Evolutionary conservation across 257 asterid genomes (phyloP), one percentile per base, ranked within the genome.

Genomic region (Linaria vulgaris): DNA sequence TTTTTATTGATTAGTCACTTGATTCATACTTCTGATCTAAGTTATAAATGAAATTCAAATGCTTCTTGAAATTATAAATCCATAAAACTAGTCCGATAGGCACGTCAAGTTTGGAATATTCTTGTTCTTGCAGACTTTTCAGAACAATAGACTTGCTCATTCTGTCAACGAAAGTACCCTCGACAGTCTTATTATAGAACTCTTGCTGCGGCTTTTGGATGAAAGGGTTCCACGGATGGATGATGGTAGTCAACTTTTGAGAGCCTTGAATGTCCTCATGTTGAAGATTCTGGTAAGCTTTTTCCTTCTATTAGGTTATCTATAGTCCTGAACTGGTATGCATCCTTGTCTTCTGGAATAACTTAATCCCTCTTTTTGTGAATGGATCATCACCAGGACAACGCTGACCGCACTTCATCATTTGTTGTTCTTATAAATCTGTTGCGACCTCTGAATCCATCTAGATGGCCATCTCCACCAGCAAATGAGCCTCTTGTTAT

Each of bases 201-300:
- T 94, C 63, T 79, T 94, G 76, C 92, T 94, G 55, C 88, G 99
- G 99, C 99, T 94, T 72, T 84, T 94, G 83, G 99, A 94, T 71
- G 97, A 94, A 68, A 85, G 99, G 79, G 99, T 94, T 68, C 99
- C 95, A 0, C 82, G 74, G 72, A 90, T 94, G 99, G 99, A 94
- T 79, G 99, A 94, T 68, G 99, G 99, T 76, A 88, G 96, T 76
- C 99, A 94, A 74, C 97, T 94, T 70, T 69, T 90, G 80, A 85
- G 88, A 79, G 99, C 99, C 66, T 72, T 94, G 85, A 94, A 94
- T 78, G 97, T 94, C 75, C 76, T 94, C 77, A 90, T 94, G 99
- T 87, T 90, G 67, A 90, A 90, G 82, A 94, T 94, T 66, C 75
- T 94, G 95, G 99, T 94, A 74, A 61, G 20, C 39, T 55, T 31